Conservation (phyloP, 148 eudicot genomes). For the Fagopyrum homotropicum region DNA sequence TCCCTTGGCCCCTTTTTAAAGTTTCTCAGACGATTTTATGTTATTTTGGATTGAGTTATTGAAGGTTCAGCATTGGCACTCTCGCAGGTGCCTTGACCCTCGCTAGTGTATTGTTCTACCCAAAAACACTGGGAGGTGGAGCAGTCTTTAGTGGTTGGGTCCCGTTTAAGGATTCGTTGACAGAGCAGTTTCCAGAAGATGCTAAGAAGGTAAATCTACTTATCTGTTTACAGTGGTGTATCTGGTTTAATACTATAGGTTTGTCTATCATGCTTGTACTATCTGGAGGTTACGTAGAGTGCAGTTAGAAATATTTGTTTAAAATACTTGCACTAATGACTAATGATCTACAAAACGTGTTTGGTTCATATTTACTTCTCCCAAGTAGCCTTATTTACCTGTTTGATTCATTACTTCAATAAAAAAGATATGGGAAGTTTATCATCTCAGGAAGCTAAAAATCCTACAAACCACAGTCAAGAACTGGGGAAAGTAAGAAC, state of each 20-base stretch:
- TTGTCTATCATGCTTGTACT: background rate
- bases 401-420: too few relatives aligned
- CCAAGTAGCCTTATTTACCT: too few relatives aligned
- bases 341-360: background rate
- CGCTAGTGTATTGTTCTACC: slow-evolving; percentile 89
- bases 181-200: slow-evolving; percentile 54
- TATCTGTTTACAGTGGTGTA: background rate
- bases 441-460: too few relatives aligned
- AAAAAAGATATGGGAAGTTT: too few relatives aligned
- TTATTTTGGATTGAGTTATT: background rate
- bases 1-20: background rate
- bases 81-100: slow-evolving; percentile 86
- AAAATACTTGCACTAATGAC: background rate
- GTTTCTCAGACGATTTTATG: background rate
- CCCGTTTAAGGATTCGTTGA: slow-evolving; percentile 66
- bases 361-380: too few relatives aligned
- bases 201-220: slow-evolving; percentile 63
- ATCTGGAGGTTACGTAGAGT: background rate
- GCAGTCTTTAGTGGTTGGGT: slow-evolving; percentile 99
- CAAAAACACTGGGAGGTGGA: slow-evolving; percentile 88
- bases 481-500: background rate
- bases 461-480: background rate
- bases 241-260: background rate
- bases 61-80: background rate
- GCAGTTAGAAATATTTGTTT: background rate